phyloP scores from a whole-genome alignment of 768 basidiomycete genomes.

The Pleurotus platypus region DNA sequence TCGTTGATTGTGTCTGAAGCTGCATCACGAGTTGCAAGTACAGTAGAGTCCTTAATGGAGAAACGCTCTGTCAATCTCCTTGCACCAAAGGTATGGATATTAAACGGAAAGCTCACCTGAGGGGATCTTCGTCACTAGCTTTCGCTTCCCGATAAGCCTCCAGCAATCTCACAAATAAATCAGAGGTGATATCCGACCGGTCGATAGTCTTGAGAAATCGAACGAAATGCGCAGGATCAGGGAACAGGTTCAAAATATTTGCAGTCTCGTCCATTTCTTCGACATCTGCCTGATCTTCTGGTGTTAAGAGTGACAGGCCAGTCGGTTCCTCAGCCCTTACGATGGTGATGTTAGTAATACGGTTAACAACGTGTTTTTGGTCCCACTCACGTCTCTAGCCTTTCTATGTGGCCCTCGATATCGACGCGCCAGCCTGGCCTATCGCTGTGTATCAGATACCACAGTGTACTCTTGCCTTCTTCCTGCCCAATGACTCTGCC shows the following conservation, averaged over 20 bases:
- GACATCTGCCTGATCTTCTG: slow-evolving; percentile 39
- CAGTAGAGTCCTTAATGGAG: slow-evolving; percentile 51
- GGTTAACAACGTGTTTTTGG: background rate
- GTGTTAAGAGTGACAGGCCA: slow-evolving; percentile 44
- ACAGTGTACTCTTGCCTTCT: slow-evolving; percentile 55
- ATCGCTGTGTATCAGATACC: slow-evolving; percentile 52
- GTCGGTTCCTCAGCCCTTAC: slow-evolving; percentile 21
- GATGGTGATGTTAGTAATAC: slow-evolving; percentile 5
- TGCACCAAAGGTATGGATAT: background rate
- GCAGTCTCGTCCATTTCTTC: slow-evolving; percentile 46
- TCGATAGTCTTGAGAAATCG: slow-evolving; percentile 60
- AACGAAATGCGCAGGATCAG: slow-evolving; percentile 72
- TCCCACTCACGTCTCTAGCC: slow-evolving; percentile 38
- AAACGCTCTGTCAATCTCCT: background rate
- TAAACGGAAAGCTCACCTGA: slow-evolving; percentile 35
- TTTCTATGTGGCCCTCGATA: slow-evolving; percentile 47
- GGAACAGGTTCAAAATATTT: slow-evolving; percentile 65
- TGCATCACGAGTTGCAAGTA: slow-evolving; percentile 79
- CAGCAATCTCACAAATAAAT: slow-evolving; percentile 70
- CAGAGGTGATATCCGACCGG: slow-evolving; percentile 66
- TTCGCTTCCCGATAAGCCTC: slow-evolving; percentile 60
- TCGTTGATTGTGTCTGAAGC: slow-evolving; percentile 69
- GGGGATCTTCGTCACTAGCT: slow-evolving; percentile 41
- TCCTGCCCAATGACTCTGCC: slow-evolving; percentile 54
- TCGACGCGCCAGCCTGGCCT: slow-evolving; percentile 54